Conservation (phyloP, 805 yeast species). For the Starmera pachycereana region DNA sequence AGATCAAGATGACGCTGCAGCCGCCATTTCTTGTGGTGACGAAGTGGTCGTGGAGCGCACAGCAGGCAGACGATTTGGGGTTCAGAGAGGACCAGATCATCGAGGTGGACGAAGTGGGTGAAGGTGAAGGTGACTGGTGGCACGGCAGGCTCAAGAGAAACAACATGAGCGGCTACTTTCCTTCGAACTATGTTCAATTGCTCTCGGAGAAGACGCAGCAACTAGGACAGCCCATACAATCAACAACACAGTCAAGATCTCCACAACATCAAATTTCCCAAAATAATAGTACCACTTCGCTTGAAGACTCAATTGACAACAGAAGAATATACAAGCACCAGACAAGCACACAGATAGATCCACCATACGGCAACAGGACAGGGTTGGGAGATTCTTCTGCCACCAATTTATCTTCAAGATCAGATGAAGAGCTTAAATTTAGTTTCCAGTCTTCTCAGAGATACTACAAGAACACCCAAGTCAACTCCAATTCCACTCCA, state of each 20-base stretch:
- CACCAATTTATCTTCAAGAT: background rate
- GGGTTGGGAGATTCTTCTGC: background rate
- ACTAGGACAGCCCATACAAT: background rate
- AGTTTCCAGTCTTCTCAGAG: constrained; percentile 18
- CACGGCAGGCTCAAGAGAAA: constrained; percentile 74
- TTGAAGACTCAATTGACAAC: background rate
- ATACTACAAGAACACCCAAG: constrained; percentile 7
- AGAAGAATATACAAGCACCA: background rate
- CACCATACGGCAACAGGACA: background rate
- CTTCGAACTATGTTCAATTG: constrained; percentile 71
- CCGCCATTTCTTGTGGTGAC: too few relatives aligned
- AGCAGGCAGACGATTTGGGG: constrained; percentile 80
- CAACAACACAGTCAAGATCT: background rate
- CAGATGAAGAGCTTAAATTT: constrained; percentile 16
- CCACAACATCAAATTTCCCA: background rate
- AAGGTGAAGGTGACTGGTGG: constrained; percentile 92
- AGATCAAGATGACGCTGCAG: too few relatives aligned
- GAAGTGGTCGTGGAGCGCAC: constrained; percentile 76
- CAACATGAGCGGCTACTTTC: constrained; percentile 77
- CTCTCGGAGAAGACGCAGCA: background rate
- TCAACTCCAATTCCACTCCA: background rate
- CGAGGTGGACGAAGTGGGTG: constrained; percentile 70
- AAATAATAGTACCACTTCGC: background rate
- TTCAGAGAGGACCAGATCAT: constrained; percentile 90
- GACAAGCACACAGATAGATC: background rate